Evolutionary conservation across 2,329 filamentous ascomycete species (phyloP).

Genomic region (Diaporthe citriasiana): DNA sequence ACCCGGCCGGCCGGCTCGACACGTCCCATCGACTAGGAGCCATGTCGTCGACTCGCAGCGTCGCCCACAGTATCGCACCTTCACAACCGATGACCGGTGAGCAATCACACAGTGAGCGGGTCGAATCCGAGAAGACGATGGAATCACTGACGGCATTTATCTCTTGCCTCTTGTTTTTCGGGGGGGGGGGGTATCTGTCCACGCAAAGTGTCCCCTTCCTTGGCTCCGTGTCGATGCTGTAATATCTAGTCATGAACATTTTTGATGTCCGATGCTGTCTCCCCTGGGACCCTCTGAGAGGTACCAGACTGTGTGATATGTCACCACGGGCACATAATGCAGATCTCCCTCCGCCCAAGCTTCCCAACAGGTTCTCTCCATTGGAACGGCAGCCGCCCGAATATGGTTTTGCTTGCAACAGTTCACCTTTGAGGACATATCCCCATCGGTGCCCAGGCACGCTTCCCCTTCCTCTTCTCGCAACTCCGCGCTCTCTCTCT

Average conservation of each 20-base stretch:
- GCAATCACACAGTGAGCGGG: not conserved
- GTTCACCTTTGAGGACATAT: no score
- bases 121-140: not conserved
- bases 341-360: no score
- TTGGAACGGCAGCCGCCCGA: not conserved
- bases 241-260: not conserved
- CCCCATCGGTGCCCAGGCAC: not conserved
- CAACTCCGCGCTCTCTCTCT: not conserved
- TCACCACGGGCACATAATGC: not conserved
- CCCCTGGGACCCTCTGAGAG: not conserved
- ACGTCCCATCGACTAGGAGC: not conserved
- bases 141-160: not conserved
- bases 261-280: constrained; percentile 10
- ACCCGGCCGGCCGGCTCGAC: not conserved
- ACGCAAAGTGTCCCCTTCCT: constrained; percentile 4
- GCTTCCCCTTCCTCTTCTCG: not conserved
- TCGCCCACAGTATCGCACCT: not conserved
- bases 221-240: constrained; percentile 15
- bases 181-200: constrained; percentile 35
- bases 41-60: not conserved
- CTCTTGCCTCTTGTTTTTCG: not conserved
- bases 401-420: not conserved
- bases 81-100: not conserved
- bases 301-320: not conserved
- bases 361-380: not conserved